Evolutionary conservation across 2,329 filamentous ascomycete genomes (phyloP), one percentile per base, ranked within the genome.

Genomic region (Hirsutella thompsonii): DNA sequence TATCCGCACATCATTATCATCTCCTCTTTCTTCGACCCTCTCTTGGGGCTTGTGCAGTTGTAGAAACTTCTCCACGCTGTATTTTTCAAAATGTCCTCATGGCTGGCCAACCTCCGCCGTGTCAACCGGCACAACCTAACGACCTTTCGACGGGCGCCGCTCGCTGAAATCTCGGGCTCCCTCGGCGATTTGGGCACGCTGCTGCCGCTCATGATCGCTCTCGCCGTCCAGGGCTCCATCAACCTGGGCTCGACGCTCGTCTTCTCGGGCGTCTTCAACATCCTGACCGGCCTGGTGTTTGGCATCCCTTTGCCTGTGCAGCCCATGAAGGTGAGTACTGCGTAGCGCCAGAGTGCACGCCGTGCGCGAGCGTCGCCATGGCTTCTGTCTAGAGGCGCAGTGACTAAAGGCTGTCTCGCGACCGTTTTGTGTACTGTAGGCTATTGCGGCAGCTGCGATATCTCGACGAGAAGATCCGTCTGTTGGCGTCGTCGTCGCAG

Each of bases 291-390:
- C 16, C 55, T 80, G 2, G 62, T 81, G 26, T 96, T 95, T 53
- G 90, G 90, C 6, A 82, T 96, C 33, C 90, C 90, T 2, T 64
- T 95, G 3, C 89, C 89, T 0, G 88, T 95, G 0, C 89, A 95
- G 63, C 89, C 89, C n/a, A 81, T 81, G 76, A 81, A 81, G 65
- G 73, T 74, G 43, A 30, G 45, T 33, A 6, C 10, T 5, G 21
- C 8, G 6, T 41, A 11, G 11, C 11, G 13, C 20, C 8, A 9
- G 5, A 32, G n/a, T n/a, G n/a, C n/a, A n/a, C n/a, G n/a, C n/a
- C n/a, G n/a, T n/a, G n/a, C n/a, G n/a, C n/a, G n/a, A n/a, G n/a
- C n/a, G n/a, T n/a, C n/a, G n/a, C n/a, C n/a, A n/a, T n/a, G n/a
- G n/a, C n/a, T n/a, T n/a, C n/a, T n/a, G n/a, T n/a, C n/a, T n/a